phyloP scores from a whole-genome alignment of 345 rosid genomes.

The Lepidium sativum region DNA sequence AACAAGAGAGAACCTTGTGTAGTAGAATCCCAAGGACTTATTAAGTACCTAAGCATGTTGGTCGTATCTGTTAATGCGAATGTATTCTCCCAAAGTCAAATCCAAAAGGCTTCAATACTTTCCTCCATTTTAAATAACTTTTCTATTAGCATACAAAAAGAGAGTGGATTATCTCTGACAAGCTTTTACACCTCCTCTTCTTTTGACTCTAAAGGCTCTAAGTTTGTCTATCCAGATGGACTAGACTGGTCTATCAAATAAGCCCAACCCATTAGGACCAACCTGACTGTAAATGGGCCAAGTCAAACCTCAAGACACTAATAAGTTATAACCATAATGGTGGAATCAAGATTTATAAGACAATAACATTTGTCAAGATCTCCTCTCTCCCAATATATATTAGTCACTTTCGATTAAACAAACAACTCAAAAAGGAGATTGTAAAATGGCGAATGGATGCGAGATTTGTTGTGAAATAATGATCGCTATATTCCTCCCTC shows the following conservation, averaged over 20 bases:
- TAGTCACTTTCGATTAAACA: neutral
- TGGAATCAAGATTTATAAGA: conserved; percentile 41
- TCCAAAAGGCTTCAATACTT: conserved; percentile 12
- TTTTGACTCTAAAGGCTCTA: conserved; percentile 18
- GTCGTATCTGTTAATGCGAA: conserved; percentile 24
- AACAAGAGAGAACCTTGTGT: neutral
- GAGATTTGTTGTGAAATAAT: conserved; percentile 74
- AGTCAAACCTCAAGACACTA: conserved; percentile 92
- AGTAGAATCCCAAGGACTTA: conserved; percentile 25
- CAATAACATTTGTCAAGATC: conserved; percentile 52
- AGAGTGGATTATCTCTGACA: neutral
- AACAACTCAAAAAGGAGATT: neutral
- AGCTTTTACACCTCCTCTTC: neutral
- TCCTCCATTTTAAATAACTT: neutral
- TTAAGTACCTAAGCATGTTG: conserved; percentile 21
- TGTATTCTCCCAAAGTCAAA: conserved; percentile 21
- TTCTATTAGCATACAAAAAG: neutral
- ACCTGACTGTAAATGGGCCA: conserved; percentile 72
- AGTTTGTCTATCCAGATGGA: conserved; percentile 28
- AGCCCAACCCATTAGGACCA: conserved; percentile 72
- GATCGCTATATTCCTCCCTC: conserved; percentile 74
- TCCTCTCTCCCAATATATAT: neutral
- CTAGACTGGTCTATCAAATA: conserved; percentile 57
- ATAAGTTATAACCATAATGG: conserved; percentile 73
- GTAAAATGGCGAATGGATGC: conserved; percentile 57